Percentiles rank a stretch among this genome's conserved stretches.
phyloP scores from a whole-genome alignment of 192 early-diverging fungal species.

The Backusella liffmaniae region DNA sequence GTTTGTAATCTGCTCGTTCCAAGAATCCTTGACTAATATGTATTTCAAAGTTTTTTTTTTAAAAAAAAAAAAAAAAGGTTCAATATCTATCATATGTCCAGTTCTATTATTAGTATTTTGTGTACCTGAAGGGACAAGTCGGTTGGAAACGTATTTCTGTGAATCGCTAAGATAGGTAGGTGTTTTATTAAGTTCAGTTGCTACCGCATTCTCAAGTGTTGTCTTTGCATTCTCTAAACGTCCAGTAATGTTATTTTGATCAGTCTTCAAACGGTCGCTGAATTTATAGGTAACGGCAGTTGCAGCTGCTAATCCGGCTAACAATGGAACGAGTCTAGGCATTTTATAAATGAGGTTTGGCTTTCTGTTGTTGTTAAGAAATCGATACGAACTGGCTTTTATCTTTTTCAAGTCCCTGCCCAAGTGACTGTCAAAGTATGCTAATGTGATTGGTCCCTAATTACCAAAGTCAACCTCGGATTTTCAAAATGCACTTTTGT shows the following conservation, averaged over 20 bases:
- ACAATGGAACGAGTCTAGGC: constrained; percentile 15
- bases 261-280: not conserved
- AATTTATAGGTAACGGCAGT: constrained; percentile 8
- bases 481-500: not conserved
- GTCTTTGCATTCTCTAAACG: not conserved
- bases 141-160: constrained; percentile 5
- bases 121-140: constrained; percentile 15
- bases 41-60: too few relatives aligned
- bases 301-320: constrained; percentile 7
- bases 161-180: constrained; percentile 5
- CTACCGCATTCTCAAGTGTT: constrained; percentile 6
- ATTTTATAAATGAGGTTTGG: not conserved
- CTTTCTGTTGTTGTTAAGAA: not conserved
- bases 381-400: not conserved
- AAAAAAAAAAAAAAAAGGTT: not conserved
- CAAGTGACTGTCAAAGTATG: not conserved
- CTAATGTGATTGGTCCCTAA: not conserved
- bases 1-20: constrained; percentile 9
- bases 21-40: constrained; percentile 6
- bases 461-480: not conserved
- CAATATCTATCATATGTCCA: not conserved
- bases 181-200: not conserved
- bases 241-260: not conserved
- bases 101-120: not conserved
- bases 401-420: not conserved